Evolutionary conservation across 805 yeast species (phyloP), one percentile per base, ranked within the genome.

Genomic region (Yarrowia alimentaria): DNA sequence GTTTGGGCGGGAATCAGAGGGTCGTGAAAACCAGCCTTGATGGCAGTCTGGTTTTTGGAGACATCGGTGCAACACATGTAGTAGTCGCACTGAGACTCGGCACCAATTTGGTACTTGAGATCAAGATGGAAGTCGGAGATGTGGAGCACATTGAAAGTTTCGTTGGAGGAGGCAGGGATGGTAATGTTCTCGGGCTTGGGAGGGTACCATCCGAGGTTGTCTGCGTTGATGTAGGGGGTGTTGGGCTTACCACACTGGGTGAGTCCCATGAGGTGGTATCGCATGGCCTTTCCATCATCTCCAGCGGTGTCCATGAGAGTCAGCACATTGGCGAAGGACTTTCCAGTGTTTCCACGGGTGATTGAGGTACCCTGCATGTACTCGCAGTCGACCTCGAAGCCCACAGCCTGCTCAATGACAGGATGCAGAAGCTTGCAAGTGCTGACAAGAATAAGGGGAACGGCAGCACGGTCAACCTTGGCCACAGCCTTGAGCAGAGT

Each of bases 81-180:
- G 53, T 70, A 70, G 57, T 73, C 68, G 47, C 66, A 68, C 33
- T 68, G 65, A 51, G 64, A 75, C 54, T 65, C 75, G 58, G 64
- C 78, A 60, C 68, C 76, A 53, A 63, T 75, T 55, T 65, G 72
- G 64, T 64, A 73, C 53, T 62, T 76, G 52, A 76, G 63, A 60
- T 81, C 78, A 37, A 80, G 64, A 63, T 83, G 88, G 64, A 82
- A 78, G 60, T 83, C 89, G 16, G 83, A 74, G 20, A 83, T 58
- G 58, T 83, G 90, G 53, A 83, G 68, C 5, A 80, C 87, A 54
- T 80, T 77, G 63, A 81, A 77, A 1, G 72, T 68, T 52, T 72
- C 69, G 53, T 60, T 61, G 11, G 54, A 40, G 3, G 47, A 32
- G 20, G 32, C 24, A 6, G 60, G 56, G 12, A 31, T 17, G 10